Conservation (phyloP, 805 yeast genomes). For the Candida loeiensis region DNA sequence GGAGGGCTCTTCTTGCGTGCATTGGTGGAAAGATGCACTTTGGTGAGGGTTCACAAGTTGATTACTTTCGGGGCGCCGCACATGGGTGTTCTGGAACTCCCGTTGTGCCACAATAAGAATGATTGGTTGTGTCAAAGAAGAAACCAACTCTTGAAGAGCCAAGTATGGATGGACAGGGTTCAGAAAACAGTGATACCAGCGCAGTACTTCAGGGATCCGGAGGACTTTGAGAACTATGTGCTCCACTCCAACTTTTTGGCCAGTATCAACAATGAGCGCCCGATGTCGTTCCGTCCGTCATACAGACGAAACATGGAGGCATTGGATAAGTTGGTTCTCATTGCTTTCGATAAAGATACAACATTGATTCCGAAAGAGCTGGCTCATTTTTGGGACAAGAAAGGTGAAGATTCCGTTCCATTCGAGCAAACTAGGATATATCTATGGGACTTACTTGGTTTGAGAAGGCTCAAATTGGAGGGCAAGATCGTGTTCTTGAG, state of each 20-base stretch:
- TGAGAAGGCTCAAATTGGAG: constrained; percentile 43
- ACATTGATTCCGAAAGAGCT: constrained; percentile 71
- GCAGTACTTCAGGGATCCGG: constrained; percentile 68
- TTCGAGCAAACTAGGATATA: constrained; percentile 50
- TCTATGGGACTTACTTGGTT: constrained; percentile 57
- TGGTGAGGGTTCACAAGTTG: constrained; percentile 41
- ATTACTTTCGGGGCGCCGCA: constrained; percentile 83
- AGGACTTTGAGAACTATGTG: constrained; percentile 51
- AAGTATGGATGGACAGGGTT: constrained; percentile 55
- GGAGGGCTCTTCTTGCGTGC: constrained; percentile 81
- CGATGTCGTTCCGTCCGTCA: constrained; percentile 25
- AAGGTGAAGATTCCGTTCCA: constrained; percentile 44
- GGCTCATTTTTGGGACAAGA: constrained; percentile 58
- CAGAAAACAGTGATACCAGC: constrained; percentile 66
- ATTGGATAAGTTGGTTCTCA: constrained; percentile 54
- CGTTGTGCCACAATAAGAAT: constrained; percentile 45
- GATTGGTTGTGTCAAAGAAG: constrained; percentile 60
- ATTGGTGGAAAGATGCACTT: constrained; percentile 55
- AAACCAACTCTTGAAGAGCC: constrained; percentile 52
- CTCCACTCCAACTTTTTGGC: constrained; percentile 58
- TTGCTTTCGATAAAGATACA: constrained; percentile 58
- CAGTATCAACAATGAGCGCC: constrained; percentile 60
- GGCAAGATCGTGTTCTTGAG: constrained; percentile 45
- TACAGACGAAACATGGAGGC: constrained; percentile 43
- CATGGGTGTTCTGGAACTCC: constrained; percentile 68